These are phyloP conservation scores for Cyclotella baltica DNA, from an alignment of 108 stramenopile genomes.

Conservation along the genomic window DNA sequence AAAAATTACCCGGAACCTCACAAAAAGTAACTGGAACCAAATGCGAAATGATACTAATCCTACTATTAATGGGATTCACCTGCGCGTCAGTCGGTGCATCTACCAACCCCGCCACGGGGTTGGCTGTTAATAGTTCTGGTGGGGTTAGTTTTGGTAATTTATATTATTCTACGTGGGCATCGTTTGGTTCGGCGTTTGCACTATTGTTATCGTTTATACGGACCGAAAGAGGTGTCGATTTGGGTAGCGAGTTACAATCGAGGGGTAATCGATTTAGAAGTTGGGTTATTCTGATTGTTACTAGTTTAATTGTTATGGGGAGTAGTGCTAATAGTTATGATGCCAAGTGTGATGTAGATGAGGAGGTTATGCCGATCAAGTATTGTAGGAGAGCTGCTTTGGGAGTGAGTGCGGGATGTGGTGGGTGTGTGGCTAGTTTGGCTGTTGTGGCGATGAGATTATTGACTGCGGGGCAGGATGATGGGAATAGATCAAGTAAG, in stretches of 20 bases:
- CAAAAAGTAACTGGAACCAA: slow-evolving; percentile 31
- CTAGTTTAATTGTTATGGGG: slow-evolving; percentile 80
- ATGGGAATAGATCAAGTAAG: slow-evolving; percentile 45
- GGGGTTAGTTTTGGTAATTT: slow-evolving; percentile 79
- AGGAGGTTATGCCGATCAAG: slow-evolving; percentile 10
- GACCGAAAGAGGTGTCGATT: slow-evolving; percentile 73
- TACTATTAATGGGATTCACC: slow-evolving; percentile 24
- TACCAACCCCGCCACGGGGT: slow-evolving; percentile 55
- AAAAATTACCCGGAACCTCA: slow-evolving; percentile 3
- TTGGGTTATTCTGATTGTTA: slow-evolving; percentile 74
- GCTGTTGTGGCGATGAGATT: slow-evolving; percentile 76
- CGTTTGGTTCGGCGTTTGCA: slow-evolving; percentile 38
- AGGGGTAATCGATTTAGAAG: slow-evolving; percentile 67
- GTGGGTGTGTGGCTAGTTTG: slow-evolving; percentile 63
- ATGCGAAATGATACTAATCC: slow-evolving; percentile 22
- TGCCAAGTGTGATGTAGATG: slow-evolving; percentile 53
- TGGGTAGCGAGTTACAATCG: slow-evolving; percentile 63
- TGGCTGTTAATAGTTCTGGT: slow-evolving; percentile 63
- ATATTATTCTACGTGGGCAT: slow-evolving; percentile 71
- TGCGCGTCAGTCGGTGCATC: slow-evolving; percentile 16
- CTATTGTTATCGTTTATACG: slow-evolving; percentile 67
- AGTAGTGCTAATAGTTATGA: slow-evolving; percentile 73
- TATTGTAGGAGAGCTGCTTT: slow-evolving; percentile 77
- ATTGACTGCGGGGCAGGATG: slow-evolving; percentile 49
- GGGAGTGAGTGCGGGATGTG: slow-evolving; percentile 73